These are phyloP conservation scores for Capsicum baccatum DNA, from an alignment of 257 asterid genomes.

Conservation along the genomic window DNA sequence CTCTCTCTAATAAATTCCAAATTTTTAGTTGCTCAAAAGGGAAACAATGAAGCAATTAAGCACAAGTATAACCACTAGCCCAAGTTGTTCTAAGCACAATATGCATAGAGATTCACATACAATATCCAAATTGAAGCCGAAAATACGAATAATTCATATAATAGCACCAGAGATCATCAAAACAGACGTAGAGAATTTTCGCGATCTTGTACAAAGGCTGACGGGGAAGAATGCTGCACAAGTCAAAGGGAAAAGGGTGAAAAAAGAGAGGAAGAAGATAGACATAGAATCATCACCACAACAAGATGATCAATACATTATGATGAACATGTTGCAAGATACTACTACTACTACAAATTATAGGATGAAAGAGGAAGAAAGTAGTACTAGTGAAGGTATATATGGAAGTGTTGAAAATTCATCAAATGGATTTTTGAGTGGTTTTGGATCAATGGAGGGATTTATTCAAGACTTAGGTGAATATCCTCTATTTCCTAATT, in stretches of 20 bases:
- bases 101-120: slow-evolving; percentile 15
- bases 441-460: slow-evolving; percentile 55
- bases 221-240: slow-evolving; percentile 66
- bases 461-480: slow-evolving; percentile 55
- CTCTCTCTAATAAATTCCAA: not conserved
- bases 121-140: slow-evolving; percentile 53
- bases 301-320: slow-evolving; percentile 4
- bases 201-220: slow-evolving; percentile 76
- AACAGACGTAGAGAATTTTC: slow-evolving; percentile 65
- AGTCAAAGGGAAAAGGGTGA: slow-evolving; percentile 31
- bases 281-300: slow-evolving; percentile 26
- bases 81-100: not conserved
- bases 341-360: not conserved
- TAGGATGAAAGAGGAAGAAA: slow-evolving; percentile 46
- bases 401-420: slow-evolving; percentile 32
- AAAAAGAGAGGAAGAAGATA: slow-evolving; percentile 30
- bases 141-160: slow-evolving; percentile 80
- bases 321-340: slow-evolving; percentile 33
- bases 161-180: slow-evolving; percentile 74
- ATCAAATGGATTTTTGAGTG: slow-evolving; percentile 44
- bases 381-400: slow-evolving; percentile 32
- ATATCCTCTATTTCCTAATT: slow-evolving; percentile 47
- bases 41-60: slow-evolving; percentile 42
- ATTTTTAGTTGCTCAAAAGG: not conserved
- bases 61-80: not conserved